phyloP scores from a whole-genome alignment of 768 basidiomycete genomes.

The Crucibulum laeve region DNA sequence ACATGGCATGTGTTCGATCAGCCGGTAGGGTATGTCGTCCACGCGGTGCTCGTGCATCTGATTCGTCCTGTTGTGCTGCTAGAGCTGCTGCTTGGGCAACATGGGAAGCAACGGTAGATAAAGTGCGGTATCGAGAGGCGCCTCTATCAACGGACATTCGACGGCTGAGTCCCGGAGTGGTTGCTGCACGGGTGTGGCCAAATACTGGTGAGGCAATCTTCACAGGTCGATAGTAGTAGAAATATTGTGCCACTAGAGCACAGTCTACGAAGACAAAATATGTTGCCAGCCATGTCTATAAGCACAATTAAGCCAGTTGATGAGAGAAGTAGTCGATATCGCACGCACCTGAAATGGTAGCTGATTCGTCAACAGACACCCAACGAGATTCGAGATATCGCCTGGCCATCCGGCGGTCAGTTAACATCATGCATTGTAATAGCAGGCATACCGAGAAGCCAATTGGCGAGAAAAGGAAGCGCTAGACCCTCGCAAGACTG shows the following conservation, averaged over 20 bases:
- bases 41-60: conserved; percentile 17
- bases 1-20: conserved; percentile 5
- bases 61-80: conserved; percentile 57
- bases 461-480: conserved; percentile 88
- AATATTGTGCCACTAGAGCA: conserved; percentile 71
- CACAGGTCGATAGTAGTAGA: conserved; percentile 58
- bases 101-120: conserved; percentile 67
- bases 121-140: conserved; percentile 60
- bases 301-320: conserved; percentile 9
- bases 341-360: conserved; percentile 85
- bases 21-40: background rate
- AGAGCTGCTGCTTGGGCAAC: conserved; percentile 70
- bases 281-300: conserved; percentile 80
- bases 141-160: conserved; percentile 48
- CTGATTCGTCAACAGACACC: conserved; percentile 88
- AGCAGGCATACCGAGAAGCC: conserved; percentile 72
- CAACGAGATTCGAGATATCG: conserved; percentile 89
- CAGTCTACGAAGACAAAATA: conserved; percentile 90
- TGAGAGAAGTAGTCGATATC: conserved; percentile 1
- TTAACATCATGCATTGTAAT: conserved; percentile 2
- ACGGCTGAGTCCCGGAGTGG: conserved; percentile 33
- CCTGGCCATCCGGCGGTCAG: conserved; percentile 38
- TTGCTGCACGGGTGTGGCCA: conserved; percentile 36
- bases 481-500: conserved; percentile 89
- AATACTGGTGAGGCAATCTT: conserved; percentile 22